Percentiles rank a stretch among this genome's conserved stretches.
phyloP scores from a whole-genome alignment of 768 basidiomycete species.

The Trametes cinnabarina region DNA sequence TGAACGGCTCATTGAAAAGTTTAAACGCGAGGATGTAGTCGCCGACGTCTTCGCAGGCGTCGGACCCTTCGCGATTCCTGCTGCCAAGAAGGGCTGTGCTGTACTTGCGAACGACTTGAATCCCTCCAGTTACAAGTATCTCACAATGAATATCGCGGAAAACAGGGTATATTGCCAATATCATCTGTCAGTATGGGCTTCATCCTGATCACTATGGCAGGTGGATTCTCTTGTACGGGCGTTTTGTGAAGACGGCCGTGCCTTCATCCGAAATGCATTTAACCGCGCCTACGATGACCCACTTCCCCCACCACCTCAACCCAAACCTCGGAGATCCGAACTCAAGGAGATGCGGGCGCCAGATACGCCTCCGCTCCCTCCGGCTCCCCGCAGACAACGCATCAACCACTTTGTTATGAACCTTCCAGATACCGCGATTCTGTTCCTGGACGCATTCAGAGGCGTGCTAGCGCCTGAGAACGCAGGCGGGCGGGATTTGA shows the following conservation, averaged over 20 bases:
- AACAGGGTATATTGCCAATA: conserved; percentile 62
- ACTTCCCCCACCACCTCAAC: conserved; percentile 37
- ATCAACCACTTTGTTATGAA: conserved; percentile 98
- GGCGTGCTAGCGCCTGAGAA: conserved; percentile 55
- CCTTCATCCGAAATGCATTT: conserved; percentile 71
- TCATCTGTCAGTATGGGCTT: neutral
- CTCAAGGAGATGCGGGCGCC: conserved; percentile 41
- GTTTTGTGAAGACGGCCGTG: conserved; percentile 80
- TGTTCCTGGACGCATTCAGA: conserved; percentile 85
- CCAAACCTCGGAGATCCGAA: conserved; percentile 32
- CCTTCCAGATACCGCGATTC: conserved; percentile 86
- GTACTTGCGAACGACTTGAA: conserved; percentile 95
- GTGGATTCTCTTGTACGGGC: conserved; percentile 68
- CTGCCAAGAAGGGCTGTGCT: conserved; percentile 86
- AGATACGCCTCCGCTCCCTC: conserved; percentile 4
- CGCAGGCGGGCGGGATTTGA: conserved; percentile 44
- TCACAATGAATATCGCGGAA: conserved; percentile 64
- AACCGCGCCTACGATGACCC: conserved; percentile 57
- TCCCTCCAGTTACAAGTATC: conserved; percentile 79
- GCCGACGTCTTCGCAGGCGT: conserved; percentile 97
- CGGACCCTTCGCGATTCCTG: conserved; percentile 93
- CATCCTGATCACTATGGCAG: conserved; percentile 36
- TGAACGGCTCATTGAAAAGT: conserved; percentile 72
- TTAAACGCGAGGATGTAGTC: conserved; percentile 73
- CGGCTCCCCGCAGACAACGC: conserved; percentile 42